These are phyloP conservation scores for Chlorella ohadii DNA, from an alignment of 139 green algal genomes.

Conservation along the genomic window DNA sequence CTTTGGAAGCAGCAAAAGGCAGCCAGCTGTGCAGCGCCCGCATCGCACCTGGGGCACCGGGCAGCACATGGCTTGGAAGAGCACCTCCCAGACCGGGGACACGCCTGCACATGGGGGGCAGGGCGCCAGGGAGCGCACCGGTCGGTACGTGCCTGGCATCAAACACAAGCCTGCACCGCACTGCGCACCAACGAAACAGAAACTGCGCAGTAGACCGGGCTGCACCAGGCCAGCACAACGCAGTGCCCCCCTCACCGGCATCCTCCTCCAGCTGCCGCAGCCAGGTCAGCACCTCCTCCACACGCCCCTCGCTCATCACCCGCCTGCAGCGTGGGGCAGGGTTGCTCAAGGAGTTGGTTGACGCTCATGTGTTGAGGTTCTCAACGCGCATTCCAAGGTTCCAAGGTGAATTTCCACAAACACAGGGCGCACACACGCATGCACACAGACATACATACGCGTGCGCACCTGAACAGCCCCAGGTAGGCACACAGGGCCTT, in stretches of 20 bases:
- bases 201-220: no score
- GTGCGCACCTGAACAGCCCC: slow-evolving; percentile 35
- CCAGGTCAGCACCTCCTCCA: slow-evolving; percentile 48
- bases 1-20: neutral
- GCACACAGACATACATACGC: neutral
- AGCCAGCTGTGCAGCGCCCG: neutral
- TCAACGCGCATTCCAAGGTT: no score
- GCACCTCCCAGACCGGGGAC: slow-evolving; percentile 70
- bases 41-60: slow-evolving; percentile 63
- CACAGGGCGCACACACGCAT: no score
- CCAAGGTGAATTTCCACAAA: no score
- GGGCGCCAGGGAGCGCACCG: no score
- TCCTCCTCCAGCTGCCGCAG: slow-evolving; percentile 51
- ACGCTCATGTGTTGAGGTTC: no score
- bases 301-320: slow-evolving; percentile 42
- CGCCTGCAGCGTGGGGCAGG: slow-evolving; percentile 25
- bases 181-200: no score
- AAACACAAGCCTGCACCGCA: no score
- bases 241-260: slow-evolving; percentile 2
- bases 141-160: no score
- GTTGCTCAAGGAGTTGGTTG: no score
- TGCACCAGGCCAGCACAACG: no score
- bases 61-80: slow-evolving; percentile 87
- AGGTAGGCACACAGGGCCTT: slow-evolving; percentile 52
- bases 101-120: slow-evolving; percentile 21